These are phyloP conservation scores for Microthyrium microscopicum DNA, from an alignment of 2,329 filamentous ascomycete species.

Conservation along the genomic window DNA sequence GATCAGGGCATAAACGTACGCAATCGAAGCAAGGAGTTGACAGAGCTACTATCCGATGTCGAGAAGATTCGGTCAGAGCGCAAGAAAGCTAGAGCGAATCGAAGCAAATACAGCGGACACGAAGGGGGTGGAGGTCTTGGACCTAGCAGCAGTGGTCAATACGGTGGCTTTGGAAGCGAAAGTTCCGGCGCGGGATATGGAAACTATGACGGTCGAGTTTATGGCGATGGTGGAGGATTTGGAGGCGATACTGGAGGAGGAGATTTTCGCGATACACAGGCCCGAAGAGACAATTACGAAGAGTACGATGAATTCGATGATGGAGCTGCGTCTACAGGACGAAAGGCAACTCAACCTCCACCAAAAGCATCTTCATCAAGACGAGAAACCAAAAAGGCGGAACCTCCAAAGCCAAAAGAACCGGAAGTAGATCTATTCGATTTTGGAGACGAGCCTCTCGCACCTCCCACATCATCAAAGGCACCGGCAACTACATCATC, in stretches of 20 bases:
- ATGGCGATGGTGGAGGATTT: constrained; percentile 90
- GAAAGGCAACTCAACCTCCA: constrained; percentile 17
- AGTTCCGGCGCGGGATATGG: constrained; percentile 33
- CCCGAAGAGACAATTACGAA: constrained; percentile 63
- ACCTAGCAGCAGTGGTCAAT: constrained; percentile 59
- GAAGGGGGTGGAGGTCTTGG: constrained; percentile 56
- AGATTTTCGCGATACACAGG: constrained; percentile 7
- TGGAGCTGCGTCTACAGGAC: constrained; percentile 38
- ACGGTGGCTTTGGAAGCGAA: constrained; percentile 85
- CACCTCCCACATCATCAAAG: constrained; percentile 27
- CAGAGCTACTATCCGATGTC: constrained; percentile 83
- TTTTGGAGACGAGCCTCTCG: constrained; percentile 59
- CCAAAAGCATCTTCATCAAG: constrained; percentile 15
- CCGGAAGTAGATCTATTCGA: constrained; percentile 88
- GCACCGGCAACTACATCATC: constrained; percentile 23
- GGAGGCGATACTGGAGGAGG: constrained; percentile 51
- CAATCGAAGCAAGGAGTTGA: constrained; percentile 88
- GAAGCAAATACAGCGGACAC: constrained; percentile 90
- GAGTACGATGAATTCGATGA: constrained; percentile 97
- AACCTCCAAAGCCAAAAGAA: constrained; percentile 64
- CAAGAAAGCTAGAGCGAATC: constrained; percentile 81
- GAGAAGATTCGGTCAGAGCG: constrained; percentile 58
- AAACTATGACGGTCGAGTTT: constrained; percentile 59
- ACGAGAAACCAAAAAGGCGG: constrained; percentile 24
- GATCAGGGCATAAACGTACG: constrained; percentile 96